Evolutionary conservation across 208 protist species (phyloP), one percentile per base, ranked within the genome.

Genomic region (Trypanosoma mega): DNA sequence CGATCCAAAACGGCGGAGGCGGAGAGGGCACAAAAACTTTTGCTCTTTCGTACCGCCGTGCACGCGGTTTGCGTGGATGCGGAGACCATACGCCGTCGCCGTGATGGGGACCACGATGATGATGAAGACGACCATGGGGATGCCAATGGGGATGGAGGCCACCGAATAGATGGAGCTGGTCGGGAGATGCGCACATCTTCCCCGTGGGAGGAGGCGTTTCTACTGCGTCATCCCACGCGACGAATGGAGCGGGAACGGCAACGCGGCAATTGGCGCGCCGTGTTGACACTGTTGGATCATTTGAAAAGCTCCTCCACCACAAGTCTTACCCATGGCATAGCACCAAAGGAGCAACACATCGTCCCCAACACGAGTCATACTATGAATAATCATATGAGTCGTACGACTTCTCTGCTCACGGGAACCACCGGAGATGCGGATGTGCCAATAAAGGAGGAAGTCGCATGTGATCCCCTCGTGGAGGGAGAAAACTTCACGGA

Each of bases 221-320:
- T 74, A 63, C 9, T 72, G 37, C 55, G 41, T 16, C 57, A 64
- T 27, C 65, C 65, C 1, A 43, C 44, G 50, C 55, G 56, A 30
- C 65, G 31, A 30, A 65, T 72, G 43, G 65, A 72, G 31, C 48
- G 36, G 3, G 65, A 72, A 33, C 63, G 64, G 27, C 58, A 41
- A 26, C 39, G 56, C 7, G 56, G 49, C 1, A 64, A 81, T 46
- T 72, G 73, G 41, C 51, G 75, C 11, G 67, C 68, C 1, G 76
- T 80, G 11, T 55, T 83, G 18, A 59, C 74, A 11, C 33, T 81
- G 4, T 58, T 83, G 16, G 52, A 83, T 14, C 55, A 61, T 48
- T 2, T 78, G 18, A 44, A 44, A 33, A 16, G 18, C n/a, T 50
- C 3, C 39, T 27, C 24, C 18, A 50, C 12, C 8, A 8, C 46